Evolutionary conservation across 1,139 yeast species (phyloP).

Genomic region (Waltiozyma sp.): DNA sequence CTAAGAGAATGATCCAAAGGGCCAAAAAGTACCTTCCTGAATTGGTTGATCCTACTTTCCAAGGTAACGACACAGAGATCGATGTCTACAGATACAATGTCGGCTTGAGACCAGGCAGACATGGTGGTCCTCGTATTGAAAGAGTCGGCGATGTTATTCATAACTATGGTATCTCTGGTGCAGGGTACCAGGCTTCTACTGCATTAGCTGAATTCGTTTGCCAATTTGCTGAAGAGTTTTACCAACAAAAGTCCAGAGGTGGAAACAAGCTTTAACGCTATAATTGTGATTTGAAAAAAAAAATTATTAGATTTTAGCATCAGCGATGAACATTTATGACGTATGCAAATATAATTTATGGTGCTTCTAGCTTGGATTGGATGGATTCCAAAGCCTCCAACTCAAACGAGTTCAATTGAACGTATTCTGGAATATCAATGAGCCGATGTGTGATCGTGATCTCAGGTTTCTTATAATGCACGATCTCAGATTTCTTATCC

Average conservation of each 20-base stretch:
- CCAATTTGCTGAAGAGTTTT: constrained; percentile 2
- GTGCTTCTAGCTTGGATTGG: constrained; percentile 1
- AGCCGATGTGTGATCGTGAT: not conserved
- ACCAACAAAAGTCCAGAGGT: not conserved
- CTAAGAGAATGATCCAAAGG: constrained; percentile 47
- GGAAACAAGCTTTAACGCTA: not conserved
- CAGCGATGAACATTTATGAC: too few relatives aligned
- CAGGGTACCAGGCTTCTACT: constrained; percentile 64
- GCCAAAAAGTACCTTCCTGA: constrained; percentile 45
- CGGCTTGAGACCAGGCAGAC: constrained; percentile 60
- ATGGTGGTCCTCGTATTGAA: constrained; percentile 60
- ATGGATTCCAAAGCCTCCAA: constrained; percentile 1
- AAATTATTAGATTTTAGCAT: too few relatives aligned
- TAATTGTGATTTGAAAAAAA: too few relatives aligned
- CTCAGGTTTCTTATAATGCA: not conserved
- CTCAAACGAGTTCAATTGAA: constrained; percentile 1
- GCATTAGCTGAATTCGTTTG: constrained; percentile 51
- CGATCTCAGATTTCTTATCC: too few relatives aligned
- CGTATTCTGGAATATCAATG: constrained; percentile 1
- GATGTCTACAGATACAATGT: constrained; percentile 49
- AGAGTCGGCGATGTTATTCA: constrained; percentile 36
- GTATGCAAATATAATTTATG: too few relatives aligned
- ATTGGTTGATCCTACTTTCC: constrained; percentile 28
- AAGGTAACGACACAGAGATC: constrained; percentile 12
- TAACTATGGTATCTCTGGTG: constrained; percentile 69